Base-by-base conservation (phyloP, 2,329 filamentous ascomycete genomes). In the Didymella pinodella region DNA sequence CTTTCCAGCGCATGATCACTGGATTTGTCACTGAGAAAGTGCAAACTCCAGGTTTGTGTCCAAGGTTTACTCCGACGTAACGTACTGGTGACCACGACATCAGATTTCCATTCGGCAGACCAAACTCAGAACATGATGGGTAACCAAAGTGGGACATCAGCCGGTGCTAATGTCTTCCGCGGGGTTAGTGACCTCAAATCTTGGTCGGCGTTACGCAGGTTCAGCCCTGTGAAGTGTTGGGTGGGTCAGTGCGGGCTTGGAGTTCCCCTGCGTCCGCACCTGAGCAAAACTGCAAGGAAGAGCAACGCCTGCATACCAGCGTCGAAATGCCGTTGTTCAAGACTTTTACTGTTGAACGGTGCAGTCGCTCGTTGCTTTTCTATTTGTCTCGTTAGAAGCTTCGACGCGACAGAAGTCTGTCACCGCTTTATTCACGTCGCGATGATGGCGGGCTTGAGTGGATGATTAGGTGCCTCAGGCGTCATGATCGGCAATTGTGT, bases 401-500 rank as follows among this genome's bases (percentile, higher is more conserved):
- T 40, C n/a, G 36, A 40, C 8, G 11, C 3, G n/a, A 40, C 7
- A 7, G n/a, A 40, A 40, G 36, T 40, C 31, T 56, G 36, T 50
- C 46, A 16, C 18, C n/a, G 34, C 29, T 38, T 22, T 14, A 36
- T 29, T 8, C 32, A 32, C 49, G 31, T 40, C 12, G 44, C 16
- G 38, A 50, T 26, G 50, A 59, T 45, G 28, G 49, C 54, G 54
- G 25, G 46, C 38, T 57, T 22, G 51, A 50, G 29, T 47, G 55
- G 55, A 51, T 50, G 58, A 53, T 51, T 43, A 45, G 34, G 43
- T 63, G 62, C 68, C 67, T 73, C 54, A 69, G 68, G 66, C 70
- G 70, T 73, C 67, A 73, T 72, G 70, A 73, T 73, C 69, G 65
- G 58, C 70, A 64, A 28, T 51, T 18, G 34, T 29, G 41, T 57